Evolutionary conservation across 2,329 filamentous ascomycete species (phyloP).

Genomic region (Stagonosporopsis vannaccii): DNA sequence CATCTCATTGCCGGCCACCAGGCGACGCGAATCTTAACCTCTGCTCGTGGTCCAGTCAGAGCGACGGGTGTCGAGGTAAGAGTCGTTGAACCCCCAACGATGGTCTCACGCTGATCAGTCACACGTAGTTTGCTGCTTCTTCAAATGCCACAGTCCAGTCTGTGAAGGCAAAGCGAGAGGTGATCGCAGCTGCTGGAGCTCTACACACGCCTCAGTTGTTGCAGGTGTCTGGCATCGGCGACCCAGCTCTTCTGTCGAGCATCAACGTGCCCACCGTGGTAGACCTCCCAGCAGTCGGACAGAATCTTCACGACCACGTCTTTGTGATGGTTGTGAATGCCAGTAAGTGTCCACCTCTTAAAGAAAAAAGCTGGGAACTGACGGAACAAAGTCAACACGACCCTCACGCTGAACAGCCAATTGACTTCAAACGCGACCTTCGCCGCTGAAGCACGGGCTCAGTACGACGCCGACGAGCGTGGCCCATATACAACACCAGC

Average conservation of each 20-base stretch:
- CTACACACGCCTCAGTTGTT: conserved; percentile 38
- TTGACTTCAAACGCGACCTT: conserved; percentile 29
- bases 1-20: conserved; percentile 29
- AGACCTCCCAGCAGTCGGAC: conserved; percentile 36
- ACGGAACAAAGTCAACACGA: conserved; percentile 25
- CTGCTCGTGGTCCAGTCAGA: conserved; percentile 17
- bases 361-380: background rate
- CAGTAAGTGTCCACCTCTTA: conserved; percentile 3
- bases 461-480: conserved; percentile 22
- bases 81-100: background rate
- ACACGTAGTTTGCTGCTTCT: conserved; percentile 23
- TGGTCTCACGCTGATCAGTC: background rate
- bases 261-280: conserved; percentile 30
- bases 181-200: conserved; percentile 35
- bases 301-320: conserved; percentile 35
- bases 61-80: conserved; percentile 27
- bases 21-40: conserved; percentile 24
- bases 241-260: conserved; percentile 24
- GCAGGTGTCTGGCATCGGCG: conserved; percentile 40
- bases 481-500: conserved; percentile 28
- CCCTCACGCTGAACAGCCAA: conserved; percentile 2
- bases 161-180: conserved; percentile 32
- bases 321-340: conserved; percentile 20
- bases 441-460: conserved; percentile 26
- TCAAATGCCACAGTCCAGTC: conserved; percentile 15